Evolutionary conservation across 2,329 filamentous ascomycete genomes (phyloP).

Genomic region (Calonectria fujianensis): DNA sequence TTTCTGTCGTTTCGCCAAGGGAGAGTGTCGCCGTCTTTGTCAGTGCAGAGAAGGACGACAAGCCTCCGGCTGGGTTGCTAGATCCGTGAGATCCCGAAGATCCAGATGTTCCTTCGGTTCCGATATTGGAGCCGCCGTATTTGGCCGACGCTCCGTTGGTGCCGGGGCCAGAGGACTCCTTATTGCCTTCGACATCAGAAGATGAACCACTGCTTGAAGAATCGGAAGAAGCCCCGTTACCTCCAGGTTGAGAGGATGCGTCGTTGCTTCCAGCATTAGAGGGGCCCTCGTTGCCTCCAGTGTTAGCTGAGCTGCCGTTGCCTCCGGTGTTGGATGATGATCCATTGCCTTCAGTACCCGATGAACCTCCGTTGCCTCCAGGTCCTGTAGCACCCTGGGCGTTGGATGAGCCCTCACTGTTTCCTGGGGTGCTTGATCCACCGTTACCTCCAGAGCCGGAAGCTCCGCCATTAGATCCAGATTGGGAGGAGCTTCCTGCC

Average conservation of each 20-base stretch:
- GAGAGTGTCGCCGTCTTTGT: background rate
- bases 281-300: background rate
- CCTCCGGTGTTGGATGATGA: background rate
- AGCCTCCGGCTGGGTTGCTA: background rate
- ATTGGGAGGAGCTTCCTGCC: background rate
- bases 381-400: background rate
- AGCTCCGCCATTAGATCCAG: background rate
- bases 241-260: background rate
- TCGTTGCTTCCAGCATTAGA: background rate
- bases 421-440: background rate
- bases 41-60: background rate
- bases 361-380: background rate
- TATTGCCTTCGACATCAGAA: background rate
- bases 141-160: background rate
- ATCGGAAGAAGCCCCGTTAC: background rate
- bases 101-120: background rate
- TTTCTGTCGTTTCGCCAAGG: background rate
- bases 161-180: background rate
- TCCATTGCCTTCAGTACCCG: background rate
- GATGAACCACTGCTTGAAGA: background rate
- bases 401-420: background rate
- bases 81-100: background rate
- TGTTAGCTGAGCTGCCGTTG: background rate
- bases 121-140: background rate
- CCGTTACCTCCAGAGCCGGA: background rate